Evolutionary conservation across 805 yeast genomes (phyloP).

Genomic region (Blastobotrys americana): DNA sequence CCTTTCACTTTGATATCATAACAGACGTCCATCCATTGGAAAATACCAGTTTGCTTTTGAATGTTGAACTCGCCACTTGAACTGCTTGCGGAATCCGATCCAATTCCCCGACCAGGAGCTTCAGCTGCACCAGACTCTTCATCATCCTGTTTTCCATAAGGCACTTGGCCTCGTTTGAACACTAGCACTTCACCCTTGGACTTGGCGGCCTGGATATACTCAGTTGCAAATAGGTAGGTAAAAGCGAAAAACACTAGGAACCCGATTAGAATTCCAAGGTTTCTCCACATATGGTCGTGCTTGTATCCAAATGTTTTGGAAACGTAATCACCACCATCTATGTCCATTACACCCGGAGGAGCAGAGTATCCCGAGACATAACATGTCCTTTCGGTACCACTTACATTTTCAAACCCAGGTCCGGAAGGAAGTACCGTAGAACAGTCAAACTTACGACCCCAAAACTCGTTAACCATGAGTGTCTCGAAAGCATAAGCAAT

Average conservation of each 20-base stretch:
- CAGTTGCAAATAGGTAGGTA: conserved; percentile 49
- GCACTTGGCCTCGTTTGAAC: conserved; percentile 31
- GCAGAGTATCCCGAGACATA: conserved; percentile 44
- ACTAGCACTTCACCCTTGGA: conserved; percentile 57
- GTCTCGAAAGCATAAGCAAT: conserved; percentile 41
- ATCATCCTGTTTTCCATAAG: conserved; percentile 4
- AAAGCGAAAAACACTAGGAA: conserved; percentile 48
- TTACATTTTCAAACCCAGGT: conserved; percentile 32
- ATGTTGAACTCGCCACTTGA: conserved; percentile 9
- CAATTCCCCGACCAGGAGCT: conserved; percentile 3
- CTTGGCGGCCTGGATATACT: conserved; percentile 31
- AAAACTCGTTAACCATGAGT: conserved; percentile 42
- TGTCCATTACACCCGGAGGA: conserved; percentile 41
- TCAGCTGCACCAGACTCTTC: conserved; percentile 3
- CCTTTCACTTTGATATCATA: conserved; percentile 53
- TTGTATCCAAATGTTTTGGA: conserved; percentile 38
- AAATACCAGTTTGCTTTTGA: conserved; percentile 33
- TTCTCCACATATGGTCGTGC: conserved; percentile 51
- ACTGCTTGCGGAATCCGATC: conserved; percentile 4
- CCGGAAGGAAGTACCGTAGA: conserved; percentile 40
- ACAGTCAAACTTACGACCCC: conserved; percentile 35
- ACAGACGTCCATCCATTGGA: conserved; percentile 72
- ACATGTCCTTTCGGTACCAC: conserved; percentile 40
- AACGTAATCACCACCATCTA: conserved; percentile 48
- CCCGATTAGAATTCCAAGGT: conserved; percentile 54